A percentile compares a stretch with the other conserved stretches of the same genome.
Conservation (phyloP, 2,329 filamentous ascomycete genomes). For the Trichoderma sp. region DNA sequence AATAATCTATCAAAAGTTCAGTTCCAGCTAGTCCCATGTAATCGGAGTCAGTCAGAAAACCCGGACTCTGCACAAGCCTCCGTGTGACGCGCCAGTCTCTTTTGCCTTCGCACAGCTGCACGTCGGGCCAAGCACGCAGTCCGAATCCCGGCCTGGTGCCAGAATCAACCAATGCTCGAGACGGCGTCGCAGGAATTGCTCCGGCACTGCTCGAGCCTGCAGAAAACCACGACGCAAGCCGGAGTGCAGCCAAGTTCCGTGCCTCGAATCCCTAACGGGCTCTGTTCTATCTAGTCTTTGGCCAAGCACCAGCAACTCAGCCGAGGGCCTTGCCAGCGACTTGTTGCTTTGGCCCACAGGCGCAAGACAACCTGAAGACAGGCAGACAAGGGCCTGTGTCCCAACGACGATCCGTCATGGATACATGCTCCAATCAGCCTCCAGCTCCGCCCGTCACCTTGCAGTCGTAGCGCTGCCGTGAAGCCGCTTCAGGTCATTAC, state of each 20-base stretch:
- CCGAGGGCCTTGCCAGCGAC: too few species aligned
- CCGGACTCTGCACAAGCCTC: neutral
- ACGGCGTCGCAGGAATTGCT: too few species aligned
- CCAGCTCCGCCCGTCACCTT: neutral
- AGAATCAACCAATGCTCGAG: neutral
- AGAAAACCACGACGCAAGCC: too few species aligned
- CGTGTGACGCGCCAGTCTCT: neutral
- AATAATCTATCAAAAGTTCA: too few species aligned
- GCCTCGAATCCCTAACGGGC: too few species aligned
- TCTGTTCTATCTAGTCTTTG: too few species aligned
- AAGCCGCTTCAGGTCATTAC: constrained; percentile 5
- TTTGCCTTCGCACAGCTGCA: too few species aligned
- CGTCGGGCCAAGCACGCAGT: constrained; percentile 1
- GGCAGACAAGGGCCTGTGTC: neutral
- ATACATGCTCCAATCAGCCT: neutral
- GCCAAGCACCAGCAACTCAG: too few species aligned
- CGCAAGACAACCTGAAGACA: neutral
- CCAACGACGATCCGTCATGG: constrained; percentile 6
- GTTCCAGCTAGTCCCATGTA: neutral
- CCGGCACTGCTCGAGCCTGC: too few species aligned
- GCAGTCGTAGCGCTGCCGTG: constrained; percentile 13
- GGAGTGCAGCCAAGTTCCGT: too few species aligned
- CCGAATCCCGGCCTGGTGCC: constrained; percentile 3
- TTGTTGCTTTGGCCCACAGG: too few species aligned
- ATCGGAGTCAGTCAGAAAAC: neutral